Evolutionary conservation across 1,139 yeast genomes (phyloP).

Genomic region (Hanseniaspora uvarum): DNA sequence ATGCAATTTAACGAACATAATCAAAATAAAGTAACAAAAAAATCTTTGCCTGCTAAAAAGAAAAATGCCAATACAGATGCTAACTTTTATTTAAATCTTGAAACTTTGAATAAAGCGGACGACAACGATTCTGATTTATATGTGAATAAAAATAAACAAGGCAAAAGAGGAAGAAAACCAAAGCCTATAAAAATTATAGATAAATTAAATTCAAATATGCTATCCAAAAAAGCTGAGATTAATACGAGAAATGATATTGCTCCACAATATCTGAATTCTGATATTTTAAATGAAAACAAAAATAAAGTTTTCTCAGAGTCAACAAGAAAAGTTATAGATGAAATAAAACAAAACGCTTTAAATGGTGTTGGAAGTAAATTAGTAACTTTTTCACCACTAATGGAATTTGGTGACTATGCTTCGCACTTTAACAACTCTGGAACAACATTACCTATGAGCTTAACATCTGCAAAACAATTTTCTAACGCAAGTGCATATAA

Average conservation of each 20-base stretch:
- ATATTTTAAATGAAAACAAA: neutral
- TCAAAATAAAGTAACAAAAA: neutral
- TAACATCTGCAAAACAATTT: neutral
- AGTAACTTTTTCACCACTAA: slow-evolving; percentile 11
- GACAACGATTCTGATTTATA: neutral
- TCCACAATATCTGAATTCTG: slow-evolving; percentile 10
- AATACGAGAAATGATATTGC: neutral
- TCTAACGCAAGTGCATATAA: neutral
- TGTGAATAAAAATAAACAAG: neutral
- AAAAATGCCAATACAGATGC: neutral
- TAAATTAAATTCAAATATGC: neutral
- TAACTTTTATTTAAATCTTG: neutral
- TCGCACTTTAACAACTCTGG: neutral
- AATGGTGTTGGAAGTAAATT: slow-evolving; percentile 6
- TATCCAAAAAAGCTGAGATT: neutral
- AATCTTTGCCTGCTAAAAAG: neutral
- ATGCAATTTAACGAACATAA: neutral
- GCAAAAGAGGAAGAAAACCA: slow-evolving; percentile 9
- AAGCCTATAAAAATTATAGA: slow-evolving; percentile 3
- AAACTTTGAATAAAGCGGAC: neutral
- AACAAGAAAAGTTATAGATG: slow-evolving; percentile 14
- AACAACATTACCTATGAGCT: neutral
- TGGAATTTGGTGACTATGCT: neutral
- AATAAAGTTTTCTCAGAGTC: slow-evolving; percentile 12
- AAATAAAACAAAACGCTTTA: slow-evolving; percentile 15